Evolutionary conservation across 305 asterid genomes (phyloP).

Genomic region (Fraxinus albicans): DNA sequence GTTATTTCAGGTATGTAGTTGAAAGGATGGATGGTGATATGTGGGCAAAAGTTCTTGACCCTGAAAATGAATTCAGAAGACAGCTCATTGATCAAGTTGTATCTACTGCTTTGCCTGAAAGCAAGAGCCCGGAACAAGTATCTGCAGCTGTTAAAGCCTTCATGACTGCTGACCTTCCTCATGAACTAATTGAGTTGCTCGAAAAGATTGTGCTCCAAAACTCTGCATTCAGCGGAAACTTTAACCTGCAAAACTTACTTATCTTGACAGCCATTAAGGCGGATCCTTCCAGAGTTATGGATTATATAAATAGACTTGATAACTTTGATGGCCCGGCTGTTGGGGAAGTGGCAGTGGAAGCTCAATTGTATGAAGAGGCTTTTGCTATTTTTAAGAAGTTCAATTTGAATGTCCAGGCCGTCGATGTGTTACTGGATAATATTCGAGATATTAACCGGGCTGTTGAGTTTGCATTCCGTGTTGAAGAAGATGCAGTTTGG

Average conservation of each 20-base stretch:
- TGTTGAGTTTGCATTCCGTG: conserved; percentile 97
- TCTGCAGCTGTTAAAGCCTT: conserved; percentile 99
- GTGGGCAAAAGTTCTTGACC: conserved; percentile 53
- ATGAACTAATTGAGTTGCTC: conserved; percentile 94
- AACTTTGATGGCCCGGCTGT: conserved; percentile 99
- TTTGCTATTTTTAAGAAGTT: conserved; percentile 94
- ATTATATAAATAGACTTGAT: conserved; percentile 89
- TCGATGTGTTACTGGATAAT: conserved; percentile 80
- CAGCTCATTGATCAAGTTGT: conserved; percentile 99
- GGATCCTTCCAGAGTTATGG: conserved; percentile 60
- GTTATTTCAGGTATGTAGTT: conserved; percentile 72
- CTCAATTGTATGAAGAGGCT: conserved; percentile 90
- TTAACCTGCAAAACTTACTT: conserved; percentile 86
- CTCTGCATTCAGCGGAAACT: conserved; percentile 98
- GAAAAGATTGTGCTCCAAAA: conserved; percentile 98
- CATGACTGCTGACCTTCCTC: conserved; percentile 99
- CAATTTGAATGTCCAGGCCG: conserved; percentile 98
- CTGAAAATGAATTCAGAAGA: conserved; percentile 87
- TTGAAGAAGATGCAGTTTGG: conserved; percentile 99
- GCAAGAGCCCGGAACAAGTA: conserved; percentile 99
- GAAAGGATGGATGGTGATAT: conserved; percentile 63
- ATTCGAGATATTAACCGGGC: conserved; percentile 93
- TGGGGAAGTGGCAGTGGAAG: conserved; percentile 98
- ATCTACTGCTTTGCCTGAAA: conserved; percentile 99
- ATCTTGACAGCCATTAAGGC: conserved; percentile 61